These are phyloP conservation scores for Boletus sp. DNA, from an alignment of 1,284 basidiomycete genomes.

Conservation along the genomic window DNA sequence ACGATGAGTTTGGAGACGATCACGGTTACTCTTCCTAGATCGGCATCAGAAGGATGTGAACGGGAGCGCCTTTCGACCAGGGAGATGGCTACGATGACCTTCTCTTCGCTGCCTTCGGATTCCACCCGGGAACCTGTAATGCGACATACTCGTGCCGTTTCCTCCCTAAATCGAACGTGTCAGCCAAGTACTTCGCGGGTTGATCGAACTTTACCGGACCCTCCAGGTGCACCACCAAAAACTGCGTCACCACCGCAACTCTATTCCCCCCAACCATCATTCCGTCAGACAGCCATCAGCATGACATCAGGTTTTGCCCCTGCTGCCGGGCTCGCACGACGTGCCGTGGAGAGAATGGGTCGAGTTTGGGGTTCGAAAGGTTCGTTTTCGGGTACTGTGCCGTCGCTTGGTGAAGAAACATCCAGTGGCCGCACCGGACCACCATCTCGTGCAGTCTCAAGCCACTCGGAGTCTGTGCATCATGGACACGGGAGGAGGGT, in stretches of 20 bases:
- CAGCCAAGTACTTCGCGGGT: slow-evolving; percentile 4
- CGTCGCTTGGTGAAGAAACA: slow-evolving; percentile 35
- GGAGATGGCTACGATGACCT: slow-evolving; percentile 17
- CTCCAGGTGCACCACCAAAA: slow-evolving; percentile 30
- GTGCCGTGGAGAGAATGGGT: slow-evolving; percentile 71
- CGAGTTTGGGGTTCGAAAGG: slow-evolving; percentile 54
- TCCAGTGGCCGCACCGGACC: slow-evolving; percentile 26
- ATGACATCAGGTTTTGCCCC: slow-evolving; percentile 63
- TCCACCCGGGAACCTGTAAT: slow-evolving; percentile 9
- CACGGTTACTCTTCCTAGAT: slow-evolving; percentile 29
- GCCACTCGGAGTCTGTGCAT: slow-evolving; percentile 24
- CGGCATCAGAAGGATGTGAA: slow-evolving; percentile 28
- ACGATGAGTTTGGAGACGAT: slow-evolving; percentile 34
- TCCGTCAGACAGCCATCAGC: slow-evolving; percentile 65
- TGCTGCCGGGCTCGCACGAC: slow-evolving; percentile 67
- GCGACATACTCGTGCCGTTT: slow-evolving; percentile 17
- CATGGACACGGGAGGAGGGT: slow-evolving; percentile 30
- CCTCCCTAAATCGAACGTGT: slow-evolving; percentile 15
- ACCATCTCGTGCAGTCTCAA: slow-evolving; percentile 39
- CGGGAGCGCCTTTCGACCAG: slow-evolving; percentile 22
- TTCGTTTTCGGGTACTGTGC: slow-evolving; percentile 40
- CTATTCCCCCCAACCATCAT: slow-evolving; percentile 29
- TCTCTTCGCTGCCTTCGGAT: slow-evolving; percentile 22
- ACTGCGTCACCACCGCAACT: slow-evolving; percentile 19
- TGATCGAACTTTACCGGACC: slow-evolving; percentile 33